Percentiles rank a stretch among this genome's conserved stretches.
phyloP scores from a whole-genome alignment of 352 stramenopile species.

The Phytophthora sp. region DNA sequence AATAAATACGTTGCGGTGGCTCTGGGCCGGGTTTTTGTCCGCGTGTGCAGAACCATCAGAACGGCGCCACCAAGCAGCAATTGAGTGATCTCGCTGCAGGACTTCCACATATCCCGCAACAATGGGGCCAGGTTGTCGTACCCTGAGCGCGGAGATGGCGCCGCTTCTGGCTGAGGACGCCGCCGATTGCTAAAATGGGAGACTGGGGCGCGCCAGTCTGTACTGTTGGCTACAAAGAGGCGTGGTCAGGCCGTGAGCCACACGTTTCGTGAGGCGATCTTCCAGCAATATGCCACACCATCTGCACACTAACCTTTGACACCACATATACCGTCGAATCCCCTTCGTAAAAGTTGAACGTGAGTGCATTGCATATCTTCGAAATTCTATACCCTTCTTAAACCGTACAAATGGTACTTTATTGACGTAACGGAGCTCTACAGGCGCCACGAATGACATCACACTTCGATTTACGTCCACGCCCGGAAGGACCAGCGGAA shows the following conservation, averaged over 20 bases:
- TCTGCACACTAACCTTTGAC: neutral
- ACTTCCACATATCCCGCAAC: neutral
- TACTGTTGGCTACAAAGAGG: slow-evolving; percentile 42
- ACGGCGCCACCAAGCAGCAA: slow-evolving; percentile 22
- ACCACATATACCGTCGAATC: neutral
- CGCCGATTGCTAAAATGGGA: slow-evolving; percentile 19
- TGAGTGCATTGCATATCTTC: neutral
- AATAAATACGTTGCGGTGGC: slow-evolving; percentile 21
- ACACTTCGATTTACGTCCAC: slow-evolving; percentile 42
- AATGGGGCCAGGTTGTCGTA: neutral
- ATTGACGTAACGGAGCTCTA: slow-evolving; percentile 6
- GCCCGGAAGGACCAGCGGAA: slow-evolving; percentile 35
- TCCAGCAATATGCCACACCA: slow-evolving; percentile 25
- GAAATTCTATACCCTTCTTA: neutral
- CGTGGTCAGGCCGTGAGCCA: slow-evolving; percentile 23
- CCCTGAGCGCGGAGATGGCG: neutral
- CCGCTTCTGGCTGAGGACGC: slow-evolving; percentile 6
- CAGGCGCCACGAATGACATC: slow-evolving; percentile 39
- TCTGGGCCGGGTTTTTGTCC: slow-evolving; percentile 17
- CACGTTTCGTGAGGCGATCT: slow-evolving; percentile 34
- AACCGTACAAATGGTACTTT: neutral
- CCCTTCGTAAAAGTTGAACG: too few relatives aligned
- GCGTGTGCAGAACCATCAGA: slow-evolving; percentile 23
- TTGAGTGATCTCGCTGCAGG: neutral
- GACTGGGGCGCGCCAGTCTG: neutral